Evolutionary conservation across 257 asterid genomes (phyloP), one percentile per base, ranked within the genome.

Genomic region (Solanum okadae): DNA sequence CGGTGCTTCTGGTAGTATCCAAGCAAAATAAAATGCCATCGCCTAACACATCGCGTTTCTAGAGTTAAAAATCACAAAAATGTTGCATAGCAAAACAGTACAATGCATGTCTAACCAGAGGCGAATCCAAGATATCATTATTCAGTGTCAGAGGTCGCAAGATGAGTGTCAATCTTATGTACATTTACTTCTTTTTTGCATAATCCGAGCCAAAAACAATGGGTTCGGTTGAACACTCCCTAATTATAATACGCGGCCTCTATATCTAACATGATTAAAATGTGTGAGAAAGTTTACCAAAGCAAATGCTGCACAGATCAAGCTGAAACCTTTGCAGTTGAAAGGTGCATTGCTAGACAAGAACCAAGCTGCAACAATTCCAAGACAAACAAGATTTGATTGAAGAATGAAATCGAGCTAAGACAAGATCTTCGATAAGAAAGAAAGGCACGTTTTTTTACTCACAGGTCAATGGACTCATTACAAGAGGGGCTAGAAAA

Each of bases 381-480:
- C 42, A 42, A 86, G 18, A 1, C 20, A 9, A 42, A 70, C 65
- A 86, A 34, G 35, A 59, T 46, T 29, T 31, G 12, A 10, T 40
- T 37, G 11, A 18, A 52, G 61, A 42, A 10, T 11, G 35, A 68
- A 59, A 11, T 22, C 49, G 8, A 31, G 79, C 16, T 27, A 61
- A 38, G 27, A 75, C 67, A 27, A 1, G 81, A 40, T 37, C 16
- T 40, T 27, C 68, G 2, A 49, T 42, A 42, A 70, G 40, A 38
- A 35, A 67, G 15, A 15, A 70, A 37, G 46, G 1, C n/a, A 15
- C 52, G 11, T 1, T 5, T n/a, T n/a, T 85, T 25, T 18, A 87
- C 98, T 93, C 83, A 96, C 98, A 94, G 87, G 98, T 95, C 85
- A 96, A 92, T 88, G 98, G 98, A 83, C 94, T 94, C 95, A 96